Evolutionary conservation across 192 early-diverging fungal species (phyloP).

Genomic region (Coemansia sp.): DNA sequence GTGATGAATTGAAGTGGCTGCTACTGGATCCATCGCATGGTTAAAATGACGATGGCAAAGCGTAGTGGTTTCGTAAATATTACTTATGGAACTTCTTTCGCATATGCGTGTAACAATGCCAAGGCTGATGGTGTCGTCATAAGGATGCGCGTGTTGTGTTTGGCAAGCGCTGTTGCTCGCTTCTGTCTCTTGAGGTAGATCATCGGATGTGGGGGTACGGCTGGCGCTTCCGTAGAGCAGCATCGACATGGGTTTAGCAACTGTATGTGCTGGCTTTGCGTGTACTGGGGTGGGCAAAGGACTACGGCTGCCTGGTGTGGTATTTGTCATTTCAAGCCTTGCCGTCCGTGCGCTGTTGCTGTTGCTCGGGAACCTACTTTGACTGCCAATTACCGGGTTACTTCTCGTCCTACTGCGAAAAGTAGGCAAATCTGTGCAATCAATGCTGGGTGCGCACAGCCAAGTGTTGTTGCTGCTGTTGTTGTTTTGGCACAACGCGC

Average conservation of each 20-base stretch:
- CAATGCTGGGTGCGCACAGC: not conserved
- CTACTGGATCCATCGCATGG: no score
- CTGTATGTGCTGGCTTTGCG: not conserved
- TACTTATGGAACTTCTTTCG: not conserved
- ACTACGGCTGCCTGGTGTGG: not conserved
- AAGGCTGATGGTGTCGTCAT: not conserved
- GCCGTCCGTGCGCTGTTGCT: not conserved
- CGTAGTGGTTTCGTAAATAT: not conserved
- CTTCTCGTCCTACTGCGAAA: not conserved
- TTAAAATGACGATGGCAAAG: no score
- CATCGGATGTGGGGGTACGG: not conserved
- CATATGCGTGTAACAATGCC: not conserved
- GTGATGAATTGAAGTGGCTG: no score
- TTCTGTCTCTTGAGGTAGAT: not conserved
- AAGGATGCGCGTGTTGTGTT: not conserved
- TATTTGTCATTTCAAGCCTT: not conserved
- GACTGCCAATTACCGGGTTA: not conserved
- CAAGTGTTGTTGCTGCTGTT: conserved; percentile 1
- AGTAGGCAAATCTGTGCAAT: not conserved
- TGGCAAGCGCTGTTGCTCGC: not conserved
- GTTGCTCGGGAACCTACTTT: not conserved
- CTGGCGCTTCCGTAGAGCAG: not conserved
- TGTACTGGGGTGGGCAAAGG: not conserved
- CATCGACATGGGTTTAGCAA: conserved; percentile 2
- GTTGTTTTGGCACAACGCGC: not conserved